Evolutionary conservation across 2,329 filamentous ascomycete genomes (phyloP).

Genomic region (Blastomyces parvus): DNA sequence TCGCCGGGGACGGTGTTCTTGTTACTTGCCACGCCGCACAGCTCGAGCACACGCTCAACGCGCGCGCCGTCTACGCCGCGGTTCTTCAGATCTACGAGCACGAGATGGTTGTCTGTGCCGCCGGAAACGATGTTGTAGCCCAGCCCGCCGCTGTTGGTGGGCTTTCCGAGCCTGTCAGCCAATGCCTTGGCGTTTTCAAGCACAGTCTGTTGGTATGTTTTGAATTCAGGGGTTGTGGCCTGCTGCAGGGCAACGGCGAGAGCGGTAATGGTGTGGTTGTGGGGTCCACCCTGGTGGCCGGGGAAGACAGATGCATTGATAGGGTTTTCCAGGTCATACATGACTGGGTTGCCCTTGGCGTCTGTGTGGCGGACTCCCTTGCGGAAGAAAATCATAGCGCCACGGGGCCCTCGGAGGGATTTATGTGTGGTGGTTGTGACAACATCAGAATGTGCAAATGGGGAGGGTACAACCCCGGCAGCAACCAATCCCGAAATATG

Average conservation of each 20-base stretch:
- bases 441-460: constrained; percentile 86
- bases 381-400: constrained; percentile 99
- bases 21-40: constrained; percentile 94
- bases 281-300: constrained; percentile 93
- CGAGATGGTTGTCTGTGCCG: constrained; percentile 96
- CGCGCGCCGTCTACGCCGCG: constrained; percentile 81
- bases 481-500: constrained; percentile 96
- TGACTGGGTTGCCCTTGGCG: constrained; percentile 79
- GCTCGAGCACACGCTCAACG: constrained; percentile 80
- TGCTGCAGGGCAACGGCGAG: constrained; percentile 92
- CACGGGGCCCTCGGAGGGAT: constrained; percentile 91
- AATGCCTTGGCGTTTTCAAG: constrained; percentile 88
- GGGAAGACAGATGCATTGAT: constrained; percentile 99
- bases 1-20: constrained; percentile 98
- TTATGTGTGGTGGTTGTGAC: constrained; percentile 99
- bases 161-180: constrained; percentile 58
- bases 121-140: constrained; percentile 92
- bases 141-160: constrained; percentile 59
- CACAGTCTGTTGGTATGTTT: constrained; percentile 86
- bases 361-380: constrained; percentile 88
- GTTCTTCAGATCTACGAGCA: constrained; percentile 86
- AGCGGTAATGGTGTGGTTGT: constrained; percentile 99
- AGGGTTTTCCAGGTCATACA: constrained; percentile 88
- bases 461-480: constrained; percentile 83
- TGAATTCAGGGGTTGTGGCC: constrained; percentile 82